Conservation (phyloP, 108 stramenopile genomes). For the Seminavis robusta region DNA sequence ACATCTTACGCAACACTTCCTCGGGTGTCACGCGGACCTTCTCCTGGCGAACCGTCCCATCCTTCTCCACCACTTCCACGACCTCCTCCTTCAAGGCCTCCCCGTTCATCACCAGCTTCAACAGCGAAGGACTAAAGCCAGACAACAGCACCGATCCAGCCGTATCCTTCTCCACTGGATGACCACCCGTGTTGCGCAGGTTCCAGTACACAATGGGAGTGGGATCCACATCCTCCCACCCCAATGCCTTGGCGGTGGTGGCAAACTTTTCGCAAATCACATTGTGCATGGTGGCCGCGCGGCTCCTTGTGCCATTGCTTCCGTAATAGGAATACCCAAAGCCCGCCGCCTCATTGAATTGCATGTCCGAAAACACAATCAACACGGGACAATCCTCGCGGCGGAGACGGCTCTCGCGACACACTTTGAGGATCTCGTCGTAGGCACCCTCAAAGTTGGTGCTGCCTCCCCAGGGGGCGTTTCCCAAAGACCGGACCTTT, state of each 20-base stretch:
- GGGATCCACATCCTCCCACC: slow-evolving; percentile 17
- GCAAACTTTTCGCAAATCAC: slow-evolving; percentile 11
- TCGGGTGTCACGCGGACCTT: slow-evolving; percentile 26
- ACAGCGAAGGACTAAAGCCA: slow-evolving; percentile 43
- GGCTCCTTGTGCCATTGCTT: neutral
- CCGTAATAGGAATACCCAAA: neutral
- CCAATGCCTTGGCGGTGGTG: no score
- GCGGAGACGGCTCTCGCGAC: slow-evolving; percentile 3
- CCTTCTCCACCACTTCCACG: slow-evolving; percentile 26
- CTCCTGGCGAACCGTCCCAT: slow-evolving; percentile 12
- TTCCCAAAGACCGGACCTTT: slow-evolving; percentile 18
- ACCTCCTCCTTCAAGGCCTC: slow-evolving; percentile 31
- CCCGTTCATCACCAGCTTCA: slow-evolving; percentile 46
- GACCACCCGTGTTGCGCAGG: slow-evolving; percentile 33
- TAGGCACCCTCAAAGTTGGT: slow-evolving; percentile 43
- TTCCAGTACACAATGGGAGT: slow-evolving; percentile 47
- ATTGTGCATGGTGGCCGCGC: slow-evolving; percentile 9
- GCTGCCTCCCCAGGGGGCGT: slow-evolving; percentile 42
- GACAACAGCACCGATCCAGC: slow-evolving; percentile 26
- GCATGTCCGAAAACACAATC: slow-evolving; percentile 58
- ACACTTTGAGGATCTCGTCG: slow-evolving; percentile 22
- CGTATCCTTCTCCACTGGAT: slow-evolving; percentile 23
- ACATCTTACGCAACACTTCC: slow-evolving; percentile 23
- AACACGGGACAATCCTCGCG: slow-evolving; percentile 29
- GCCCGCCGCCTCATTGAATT: slow-evolving; percentile 27